A percentile compares a stretch with the other conserved stretches of the same genome.
Conservation (phyloP, 805 yeast species). For the Alloascoidea hylecoeti region DNA sequence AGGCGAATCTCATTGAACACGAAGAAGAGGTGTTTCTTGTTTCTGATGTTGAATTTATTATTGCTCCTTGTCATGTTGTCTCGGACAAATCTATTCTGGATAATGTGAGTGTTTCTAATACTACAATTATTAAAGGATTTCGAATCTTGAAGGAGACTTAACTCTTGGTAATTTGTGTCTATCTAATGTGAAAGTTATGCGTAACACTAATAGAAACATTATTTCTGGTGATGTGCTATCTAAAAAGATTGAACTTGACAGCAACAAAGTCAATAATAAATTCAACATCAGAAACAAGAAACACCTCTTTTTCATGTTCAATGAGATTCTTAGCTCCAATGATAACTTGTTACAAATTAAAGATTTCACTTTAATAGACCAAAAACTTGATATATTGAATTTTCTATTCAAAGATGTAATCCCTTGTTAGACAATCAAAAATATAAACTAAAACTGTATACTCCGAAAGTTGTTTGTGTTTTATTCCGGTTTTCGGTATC, state of each 20-base stretch:
- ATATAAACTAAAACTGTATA: too few species aligned
- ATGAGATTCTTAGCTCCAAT: too few species aligned
- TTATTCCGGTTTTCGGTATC: too few species aligned
- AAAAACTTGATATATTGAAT: too few species aligned
- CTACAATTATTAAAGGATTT: neutral
- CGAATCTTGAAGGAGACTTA: neutral
- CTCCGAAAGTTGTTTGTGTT: too few species aligned
- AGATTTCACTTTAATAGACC: too few species aligned
- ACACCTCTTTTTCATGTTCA: neutral
- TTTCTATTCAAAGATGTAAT: too few species aligned
- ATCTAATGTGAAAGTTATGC: neutral
- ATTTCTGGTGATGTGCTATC: neutral
- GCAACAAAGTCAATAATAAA: neutral
- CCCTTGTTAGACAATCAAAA: too few species aligned
- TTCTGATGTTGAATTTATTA: neutral
- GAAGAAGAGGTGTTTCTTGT: neutral
- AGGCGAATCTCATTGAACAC: neutral
- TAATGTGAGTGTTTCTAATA: neutral
- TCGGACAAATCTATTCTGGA: neutral
- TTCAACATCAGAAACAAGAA: neutral
- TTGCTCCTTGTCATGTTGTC: neutral
- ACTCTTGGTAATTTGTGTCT: neutral
- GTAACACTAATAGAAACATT: neutral
- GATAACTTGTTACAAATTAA: too few species aligned
- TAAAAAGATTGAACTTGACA: neutral